Conservation (phyloP, 176 grass and related monocot species). For the Bolboschoenus planiculmis region DNA sequence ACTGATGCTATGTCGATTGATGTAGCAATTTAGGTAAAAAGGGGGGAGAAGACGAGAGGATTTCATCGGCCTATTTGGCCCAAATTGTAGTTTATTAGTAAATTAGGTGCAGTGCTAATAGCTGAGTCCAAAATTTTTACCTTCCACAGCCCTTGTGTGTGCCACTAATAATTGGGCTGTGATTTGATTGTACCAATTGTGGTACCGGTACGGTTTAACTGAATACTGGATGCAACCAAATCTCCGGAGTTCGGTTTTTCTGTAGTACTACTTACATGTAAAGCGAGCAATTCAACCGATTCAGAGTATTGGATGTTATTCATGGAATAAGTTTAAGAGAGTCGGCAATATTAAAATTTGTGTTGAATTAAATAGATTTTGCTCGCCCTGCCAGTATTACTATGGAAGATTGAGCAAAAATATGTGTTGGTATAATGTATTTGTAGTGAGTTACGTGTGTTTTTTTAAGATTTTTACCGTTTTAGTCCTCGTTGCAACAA, state of each 20-base stretch:
- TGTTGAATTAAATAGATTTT: too few species aligned
- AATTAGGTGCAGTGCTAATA: constrained; percentile 1
- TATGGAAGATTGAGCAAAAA: too few species aligned
- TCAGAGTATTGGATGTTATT: too few species aligned
- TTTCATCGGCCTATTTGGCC: background rate
- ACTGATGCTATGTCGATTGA: background rate
- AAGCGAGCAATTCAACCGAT: too few species aligned
- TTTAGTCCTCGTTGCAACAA: background rate
- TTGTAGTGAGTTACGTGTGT: background rate
- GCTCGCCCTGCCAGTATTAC: too few species aligned
- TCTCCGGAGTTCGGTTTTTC: too few species aligned
- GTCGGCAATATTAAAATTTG: too few species aligned
- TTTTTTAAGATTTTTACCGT: background rate
- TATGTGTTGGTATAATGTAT: background rate
- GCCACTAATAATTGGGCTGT: background rate
- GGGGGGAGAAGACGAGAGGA: background rate
- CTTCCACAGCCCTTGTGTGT: background rate
- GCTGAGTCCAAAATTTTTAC: too few species aligned
- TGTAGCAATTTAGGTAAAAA: background rate
- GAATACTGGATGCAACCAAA: too few species aligned
- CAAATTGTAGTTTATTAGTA: background rate
- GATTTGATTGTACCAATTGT: background rate
- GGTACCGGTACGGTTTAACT: too few species aligned
- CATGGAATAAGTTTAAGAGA: too few species aligned
- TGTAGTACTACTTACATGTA: too few species aligned